Evolutionary conservation across 805 yeast species (phyloP).

Genomic region (Yueomyces sinensis): DNA sequence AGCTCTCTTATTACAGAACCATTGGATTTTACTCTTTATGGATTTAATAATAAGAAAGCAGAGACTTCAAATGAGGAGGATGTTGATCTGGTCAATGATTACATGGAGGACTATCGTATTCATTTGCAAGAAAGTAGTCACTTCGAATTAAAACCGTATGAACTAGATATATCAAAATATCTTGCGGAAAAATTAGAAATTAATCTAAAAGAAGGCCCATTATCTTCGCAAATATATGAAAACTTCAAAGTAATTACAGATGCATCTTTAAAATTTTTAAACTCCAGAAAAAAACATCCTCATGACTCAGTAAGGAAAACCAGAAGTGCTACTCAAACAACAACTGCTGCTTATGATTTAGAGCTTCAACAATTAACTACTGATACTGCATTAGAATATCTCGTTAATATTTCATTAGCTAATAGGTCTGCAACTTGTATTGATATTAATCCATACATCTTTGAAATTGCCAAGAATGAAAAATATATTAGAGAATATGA

Average conservation of each 20-base stretch:
- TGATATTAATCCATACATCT: slow-evolving; percentile 14
- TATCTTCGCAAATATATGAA: background rate
- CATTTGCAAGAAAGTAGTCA: slow-evolving; percentile 10
- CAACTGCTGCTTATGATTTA: slow-evolving; percentile 10
- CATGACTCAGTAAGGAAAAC: background rate
- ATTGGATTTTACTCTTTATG: slow-evolving; percentile 12
- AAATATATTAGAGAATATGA: slow-evolving; percentile 7
- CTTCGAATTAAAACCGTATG: slow-evolving; percentile 11
- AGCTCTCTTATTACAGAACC: slow-evolving; percentile 14
- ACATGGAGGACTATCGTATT: slow-evolving; percentile 16
- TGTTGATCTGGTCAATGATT: slow-evolving; percentile 12
- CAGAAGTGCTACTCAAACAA: slow-evolving; percentile 12
- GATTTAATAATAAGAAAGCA: background rate
- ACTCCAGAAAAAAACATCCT: slow-evolving; percentile 5
- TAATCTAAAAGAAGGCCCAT: background rate
- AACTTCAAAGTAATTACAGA: slow-evolving; percentile 4
- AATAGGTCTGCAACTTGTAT: slow-evolving; percentile 6
- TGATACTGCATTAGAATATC: slow-evolving; percentile 7
- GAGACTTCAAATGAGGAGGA: slow-evolving; percentile 11
- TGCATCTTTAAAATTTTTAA: slow-evolving; percentile 6
- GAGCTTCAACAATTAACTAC: slow-evolving; percentile 11
- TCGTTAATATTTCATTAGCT: slow-evolving; percentile 6
- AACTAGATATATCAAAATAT: slow-evolving; percentile 9
- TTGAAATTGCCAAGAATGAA: slow-evolving; percentile 17
- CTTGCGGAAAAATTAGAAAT: background rate